These are phyloP conservation scores for Euphorbia pulcherrima DNA, from an alignment of 345 rosid species.

Conservation along the genomic window DNA sequence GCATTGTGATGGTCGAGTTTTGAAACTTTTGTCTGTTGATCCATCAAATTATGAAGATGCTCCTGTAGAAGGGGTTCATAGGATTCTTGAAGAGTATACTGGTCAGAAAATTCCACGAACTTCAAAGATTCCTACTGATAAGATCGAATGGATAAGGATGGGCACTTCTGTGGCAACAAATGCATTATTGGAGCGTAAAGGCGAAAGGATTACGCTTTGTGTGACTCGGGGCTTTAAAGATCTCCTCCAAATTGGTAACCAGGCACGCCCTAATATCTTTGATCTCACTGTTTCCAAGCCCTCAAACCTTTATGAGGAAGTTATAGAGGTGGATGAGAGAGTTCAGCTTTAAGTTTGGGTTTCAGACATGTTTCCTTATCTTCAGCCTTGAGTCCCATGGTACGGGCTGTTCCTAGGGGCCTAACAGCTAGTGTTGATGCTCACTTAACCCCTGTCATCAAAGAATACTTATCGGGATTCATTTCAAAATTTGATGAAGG, in stretches of 20 bases:
- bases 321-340: conserved; percentile 88
- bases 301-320: conserved; percentile 78
- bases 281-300: conserved; percentile 83
- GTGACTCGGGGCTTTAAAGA: conserved; percentile 83
- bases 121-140: conserved; percentile 75
- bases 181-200: conserved; percentile 92
- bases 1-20: conserved; percentile 53
- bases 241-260: conserved; percentile 92
- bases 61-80: conserved; percentile 85
- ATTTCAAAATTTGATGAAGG: conserved; percentile 82
- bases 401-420: conserved; percentile 97
- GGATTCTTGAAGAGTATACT: conserved; percentile 79
- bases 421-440: conserved; percentile 96
- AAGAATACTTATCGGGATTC: conserved; percentile 85
- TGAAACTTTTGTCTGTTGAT: conserved; percentile 91
- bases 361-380: conserved; percentile 89
- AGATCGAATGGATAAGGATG: conserved; percentile 97
- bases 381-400: conserved; percentile 92
- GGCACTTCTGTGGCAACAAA: conserved; percentile 96
- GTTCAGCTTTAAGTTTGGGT: conserved; percentile 70
- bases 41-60: conserved; percentile 95
- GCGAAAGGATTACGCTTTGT: conserved; percentile 84
- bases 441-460: conserved; percentile 84
- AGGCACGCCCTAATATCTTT: conserved; percentile 82
- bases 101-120: conserved; percentile 61